Base-by-base conservation (phyloP, 2,329 filamentous ascomycete genomes). In the Fusarium udum region DNA sequence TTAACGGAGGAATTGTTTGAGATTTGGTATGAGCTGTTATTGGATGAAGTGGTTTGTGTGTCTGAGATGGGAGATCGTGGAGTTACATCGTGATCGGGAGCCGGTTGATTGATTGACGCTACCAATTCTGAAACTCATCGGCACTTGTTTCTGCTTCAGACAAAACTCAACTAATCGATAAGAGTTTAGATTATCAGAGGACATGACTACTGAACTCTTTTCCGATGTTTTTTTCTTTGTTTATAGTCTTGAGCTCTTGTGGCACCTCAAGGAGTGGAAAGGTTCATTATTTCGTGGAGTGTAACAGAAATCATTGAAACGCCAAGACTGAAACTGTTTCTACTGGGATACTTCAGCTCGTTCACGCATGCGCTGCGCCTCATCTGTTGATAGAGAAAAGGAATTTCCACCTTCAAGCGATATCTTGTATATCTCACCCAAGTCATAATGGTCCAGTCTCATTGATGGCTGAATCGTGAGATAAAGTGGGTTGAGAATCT, bases 1-100 rank as follows among this genome's bases (percentile, higher is more conserved):
- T 28, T 16, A 20, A 34, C 24, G 31, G 42, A 40, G 18, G 15
- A 32, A 39, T 42, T 42, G 10, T 16, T 37, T 4, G 7, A 14
- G 13, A 36, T 7, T 28, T 31, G 16, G 24, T 28, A 40, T 40
- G 40, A 36, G 37, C 51, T 53, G 34, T 40, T 39, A 53, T 53
- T 53, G 51, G 20, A 15, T 28, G 20, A 2, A 28, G 24, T 10
- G 28, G 13, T 28, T 10, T 22, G 20, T 1, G 13, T 20, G 31
- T 26, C 2, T 36, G 0, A 52, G 48, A 20, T 36, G 45, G 45
- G 62, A 65, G 56, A 68, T 70, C 42, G 36, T 32, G n/a, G 45
- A 59, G 69, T 71, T 31, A 39, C 55, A 69, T 72, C 34, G 43
- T 42, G 56, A 45, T 62, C 56, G 45, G 45, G n/a, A n/a, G 7